Percentiles rank a stretch among this genome's conserved stretches.
Evolutionary conservation across 83 land plant genomes (phyloP).

Genomic region (Larix sibirica): DNA sequence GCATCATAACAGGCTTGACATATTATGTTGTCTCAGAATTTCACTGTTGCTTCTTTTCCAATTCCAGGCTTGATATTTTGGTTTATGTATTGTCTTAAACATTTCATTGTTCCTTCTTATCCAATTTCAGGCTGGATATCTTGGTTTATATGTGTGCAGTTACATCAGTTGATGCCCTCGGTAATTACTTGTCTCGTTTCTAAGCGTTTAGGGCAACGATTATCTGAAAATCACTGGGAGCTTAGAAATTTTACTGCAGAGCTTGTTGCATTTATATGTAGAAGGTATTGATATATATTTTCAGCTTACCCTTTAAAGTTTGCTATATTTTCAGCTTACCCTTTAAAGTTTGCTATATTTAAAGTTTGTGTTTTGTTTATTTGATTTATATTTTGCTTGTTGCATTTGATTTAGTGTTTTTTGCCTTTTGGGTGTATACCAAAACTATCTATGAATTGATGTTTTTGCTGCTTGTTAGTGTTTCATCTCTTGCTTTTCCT

Average conservation of each 20-base stretch:
- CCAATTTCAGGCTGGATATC: no score
- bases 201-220: slow-evolving; percentile 74
- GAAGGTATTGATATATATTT: slow-evolving; percentile 45
- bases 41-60: background rate
- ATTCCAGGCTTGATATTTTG: background rate
- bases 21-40: background rate
- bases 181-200: slow-evolving; percentile 94
- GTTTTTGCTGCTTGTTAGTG: no score
- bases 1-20: background rate
- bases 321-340: background rate
- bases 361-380: background rate
- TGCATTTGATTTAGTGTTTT: background rate
- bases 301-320: background rate
- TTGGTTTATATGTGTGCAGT: slow-evolving; percentile 37
- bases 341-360: background rate
- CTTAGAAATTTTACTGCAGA: slow-evolving; percentile 90
- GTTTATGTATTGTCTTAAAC: background rate
- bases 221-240: slow-evolving; percentile 87
- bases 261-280: slow-evolving; percentile 82
- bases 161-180: slow-evolving; percentile 98
- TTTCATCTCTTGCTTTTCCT: no score
- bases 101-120: no score
- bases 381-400: background rate
- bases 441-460: background rate
- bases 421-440: background rate